Evolutionary conservation across 148 eudicot genomes (phyloP).

Genomic region (Beta vulgaris): DNA sequence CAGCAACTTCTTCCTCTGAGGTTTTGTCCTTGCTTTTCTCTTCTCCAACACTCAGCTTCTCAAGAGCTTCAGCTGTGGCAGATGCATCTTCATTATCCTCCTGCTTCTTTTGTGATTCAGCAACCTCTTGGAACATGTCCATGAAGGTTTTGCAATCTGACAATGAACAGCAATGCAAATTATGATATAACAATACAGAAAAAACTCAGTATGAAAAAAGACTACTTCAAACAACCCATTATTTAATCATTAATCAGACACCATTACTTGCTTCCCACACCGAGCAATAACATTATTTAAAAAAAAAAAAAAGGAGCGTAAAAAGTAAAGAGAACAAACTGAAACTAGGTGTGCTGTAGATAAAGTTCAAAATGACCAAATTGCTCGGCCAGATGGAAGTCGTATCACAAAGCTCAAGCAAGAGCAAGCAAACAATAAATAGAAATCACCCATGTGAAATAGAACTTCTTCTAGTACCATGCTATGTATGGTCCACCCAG

Average conservation of each 20-base stretch:
- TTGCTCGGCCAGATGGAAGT: not conserved
- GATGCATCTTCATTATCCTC: conserved; percentile 60
- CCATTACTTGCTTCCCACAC: too few species aligned
- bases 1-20: conserved; percentile 30
- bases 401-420: not conserved
- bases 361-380: not conserved
- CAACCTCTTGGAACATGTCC: conserved; percentile 67
- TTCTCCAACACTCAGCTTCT: conserved; percentile 55
- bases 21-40: conserved; percentile 41
- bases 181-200: not conserved
- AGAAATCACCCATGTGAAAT: not conserved
- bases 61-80: conserved; percentile 65
- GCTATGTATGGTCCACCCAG: not conserved
- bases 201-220: not conserved
- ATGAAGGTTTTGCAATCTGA: conserved; percentile 79
- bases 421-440: not conserved
- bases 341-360: not conserved
- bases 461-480: not conserved
- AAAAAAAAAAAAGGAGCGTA: not conserved
- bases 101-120: conserved; percentile 57
- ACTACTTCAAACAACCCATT: not conserved
- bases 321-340: not conserved
- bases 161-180: not conserved
- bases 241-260: not conserved
- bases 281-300: not conserved